A percentile compares a stretch with the other conserved stretches of the same genome.
These are phyloP conservation scores for Calonectria pseudoreteaudii DNA, from an alignment of 2,329 filamentous ascomycete genomes.

Conservation along the genomic window DNA sequence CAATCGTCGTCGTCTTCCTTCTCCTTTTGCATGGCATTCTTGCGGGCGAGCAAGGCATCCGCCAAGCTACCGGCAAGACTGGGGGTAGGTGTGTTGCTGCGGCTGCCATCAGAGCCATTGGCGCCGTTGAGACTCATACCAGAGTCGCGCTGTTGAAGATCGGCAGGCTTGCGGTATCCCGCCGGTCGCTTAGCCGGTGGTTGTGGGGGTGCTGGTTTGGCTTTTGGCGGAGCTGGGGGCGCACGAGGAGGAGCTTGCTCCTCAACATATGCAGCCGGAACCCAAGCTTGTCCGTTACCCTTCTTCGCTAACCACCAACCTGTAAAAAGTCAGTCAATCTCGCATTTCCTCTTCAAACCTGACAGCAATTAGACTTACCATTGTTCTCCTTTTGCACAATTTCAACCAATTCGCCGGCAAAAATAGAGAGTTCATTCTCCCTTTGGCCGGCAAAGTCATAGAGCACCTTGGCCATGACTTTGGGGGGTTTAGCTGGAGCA, in stretches of 20 bases:
- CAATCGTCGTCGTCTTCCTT: conserved; percentile 78
- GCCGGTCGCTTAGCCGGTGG: conserved; percentile 85
- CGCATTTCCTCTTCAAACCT: neutral
- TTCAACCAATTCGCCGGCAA: conserved; percentile 83
- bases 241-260: conserved; percentile 77
- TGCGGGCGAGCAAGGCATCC: conserved; percentile 81
- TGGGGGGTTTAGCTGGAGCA: conserved; percentile 67
- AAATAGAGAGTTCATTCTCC: conserved; percentile 86
- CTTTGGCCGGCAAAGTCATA: conserved; percentile 92
- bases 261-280: conserved; percentile 93
- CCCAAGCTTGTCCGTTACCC: conserved; percentile 82
- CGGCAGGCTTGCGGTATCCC: conserved; percentile 76
- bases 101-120: conserved; percentile 70
- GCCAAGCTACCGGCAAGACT: conserved; percentile 81
- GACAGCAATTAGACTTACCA: conserved; percentile 67
- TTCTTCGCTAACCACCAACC: conserved; percentile 97
- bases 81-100: conserved; percentile 77
- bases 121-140: conserved; percentile 71
- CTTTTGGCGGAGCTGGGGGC: conserved; percentile 73
- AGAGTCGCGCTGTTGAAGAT: conserved; percentile 78
- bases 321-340: conserved; percentile 56
- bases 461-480: conserved; percentile 87
- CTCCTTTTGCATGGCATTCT: conserved; percentile 80
- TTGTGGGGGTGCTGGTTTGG: conserved; percentile 79
- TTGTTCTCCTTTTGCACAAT: conserved; percentile 96